Percentiles rank a stretch among this genome's conserved stretches.
Conservation (phyloP, 179 eudicot genomes). For the Spinacia oleracea region DNA sequence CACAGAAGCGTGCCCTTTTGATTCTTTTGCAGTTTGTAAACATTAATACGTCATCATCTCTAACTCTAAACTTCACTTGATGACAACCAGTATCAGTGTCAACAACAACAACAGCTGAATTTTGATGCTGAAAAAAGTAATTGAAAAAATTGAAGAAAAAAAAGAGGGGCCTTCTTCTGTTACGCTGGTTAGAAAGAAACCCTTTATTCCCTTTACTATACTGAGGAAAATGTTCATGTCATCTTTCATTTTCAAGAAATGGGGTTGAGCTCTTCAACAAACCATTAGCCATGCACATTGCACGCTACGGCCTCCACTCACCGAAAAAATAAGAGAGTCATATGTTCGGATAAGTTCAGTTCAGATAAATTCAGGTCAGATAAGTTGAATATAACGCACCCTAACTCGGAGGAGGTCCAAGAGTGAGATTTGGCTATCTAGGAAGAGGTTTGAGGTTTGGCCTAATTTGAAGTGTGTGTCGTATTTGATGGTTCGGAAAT, state of each 20-base stretch:
- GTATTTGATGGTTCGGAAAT: too few relatives aligned
- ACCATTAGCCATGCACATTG: not conserved
- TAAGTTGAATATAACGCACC: too few relatives aligned
- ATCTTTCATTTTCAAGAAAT: slow-evolving; percentile 27
- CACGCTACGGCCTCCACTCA: not conserved
- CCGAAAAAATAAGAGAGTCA: not conserved
- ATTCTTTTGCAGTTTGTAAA: slow-evolving; percentile 1
- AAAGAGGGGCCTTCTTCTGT: not conserved
- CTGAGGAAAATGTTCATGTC: slow-evolving; percentile 23
- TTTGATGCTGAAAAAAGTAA: slow-evolving; percentile 16
- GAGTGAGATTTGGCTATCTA: not conserved
- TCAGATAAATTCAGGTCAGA: too few relatives aligned
- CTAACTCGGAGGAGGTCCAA: slow-evolving; percentile 9
- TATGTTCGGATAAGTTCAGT: too few relatives aligned
- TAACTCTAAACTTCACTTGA: slow-evolving; percentile 13
- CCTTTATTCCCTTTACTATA: slow-evolving; percentile 35
- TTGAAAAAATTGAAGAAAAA: not conserved
- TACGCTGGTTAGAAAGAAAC: slow-evolving; percentile 8
- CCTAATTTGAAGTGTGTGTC: not conserved
- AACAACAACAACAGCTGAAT: slow-evolving; percentile 14
- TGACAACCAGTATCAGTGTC: slow-evolving; percentile 28
- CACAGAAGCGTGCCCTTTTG: slow-evolving; percentile 31
- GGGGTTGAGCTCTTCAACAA: slow-evolving; percentile 5
- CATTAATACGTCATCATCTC: slow-evolving; percentile 28
- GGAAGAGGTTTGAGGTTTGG: not conserved